Base-by-base conservation (phyloP, 768 basidiomycete genomes). In the Leccinum rimulosum region DNA sequence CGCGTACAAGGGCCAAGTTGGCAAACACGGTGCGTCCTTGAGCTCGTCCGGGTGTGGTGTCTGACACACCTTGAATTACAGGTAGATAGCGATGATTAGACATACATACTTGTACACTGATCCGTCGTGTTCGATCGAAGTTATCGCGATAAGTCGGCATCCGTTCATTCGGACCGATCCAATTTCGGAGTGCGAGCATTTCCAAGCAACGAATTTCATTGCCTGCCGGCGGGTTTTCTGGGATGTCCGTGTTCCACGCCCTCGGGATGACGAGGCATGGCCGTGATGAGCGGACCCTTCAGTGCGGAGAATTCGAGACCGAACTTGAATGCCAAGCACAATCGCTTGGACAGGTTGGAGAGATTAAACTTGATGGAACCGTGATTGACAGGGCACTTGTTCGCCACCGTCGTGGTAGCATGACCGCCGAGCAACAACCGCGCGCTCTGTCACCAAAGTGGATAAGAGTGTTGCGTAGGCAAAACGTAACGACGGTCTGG, bases 1-100 rank as follows among this genome's bases (percentile, higher is more conserved):
- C 84, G 17, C 85, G 78, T 65, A 87, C 91, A 10, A 83, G 79
- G 65, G 81, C 82, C 47, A 89, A 76, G 73, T 82, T 88, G 73
- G 80, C 83, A 3, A 74, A 66, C 38, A 69, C 70, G 55, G 80
- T 82, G 52, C 59, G 78, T 25, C 12, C 12, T 7, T 12, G 45
- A 36, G 22, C n/a, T 43, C 11, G 8, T 50, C 3, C 6, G 9
- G 5, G 35, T 52, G 19, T 48, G 6, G 30, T 11, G 10, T 8
- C 35, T 61, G 2, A 59, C 25, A 25, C 3, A 3, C 17, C 14
- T n/a, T 15, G 33, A 25, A 57, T 35, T n/a, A 9, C 45, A 71
- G 62, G 40, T 68, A 19, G 73, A 73, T 31, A 74, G 72, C 33
- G 73, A 73, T 57, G 72, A 64, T 8, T 68, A 68, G 57, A 60